Evolutionary conservation across 331 rosid species (phyloP), one percentile per base, ranked within the genome.

Genomic region (Rhamnella rubrinervis): DNA sequence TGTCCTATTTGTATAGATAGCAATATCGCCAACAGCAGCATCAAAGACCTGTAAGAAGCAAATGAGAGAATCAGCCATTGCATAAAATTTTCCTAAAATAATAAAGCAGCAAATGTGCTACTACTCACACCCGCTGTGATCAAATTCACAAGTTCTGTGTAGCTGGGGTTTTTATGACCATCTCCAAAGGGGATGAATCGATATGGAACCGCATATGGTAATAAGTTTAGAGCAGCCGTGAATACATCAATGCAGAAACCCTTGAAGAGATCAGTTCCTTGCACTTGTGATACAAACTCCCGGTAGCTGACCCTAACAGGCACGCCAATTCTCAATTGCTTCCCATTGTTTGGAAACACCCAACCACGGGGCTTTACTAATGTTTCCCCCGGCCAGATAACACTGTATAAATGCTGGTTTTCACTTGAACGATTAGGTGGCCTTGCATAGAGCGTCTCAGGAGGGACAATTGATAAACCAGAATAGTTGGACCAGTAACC

Each of bases 401-500:
- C 91, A 56, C 63, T 47, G 55, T 66, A 56, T 23, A 95, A 85
- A n/a, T 82, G 68, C 78, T 87, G 95, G 68, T 81, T 88, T 75
- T 82, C 86, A 47, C 68, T 81, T 15, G 98, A 95, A 49, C 81
- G 88, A 75, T 91, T 95, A 70, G 93, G 84, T 61, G 96, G 97
- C 75, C 73, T 87, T n/a, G 76, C 75, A 76, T 89, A 89, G 68
- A 91, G 81, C 35, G 71, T 79, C 88, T 91, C 97, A 1, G 98
- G 98, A 66, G 91, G 69, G 14, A 84, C 80, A 74, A 78, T 63
- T 71, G 97, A 95, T 65, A 95, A 58, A 63, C 96, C 97, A 80
- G 97, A 89, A 75, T 95, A 91, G 90, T 91, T 95, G 59, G 87
- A 87, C 97, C 98, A 95, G 85, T 91, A 91, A 77, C 98, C 98